Conservation (phyloP, 1,284 basidiomycete species). For the Mycena sp. region DNA sequence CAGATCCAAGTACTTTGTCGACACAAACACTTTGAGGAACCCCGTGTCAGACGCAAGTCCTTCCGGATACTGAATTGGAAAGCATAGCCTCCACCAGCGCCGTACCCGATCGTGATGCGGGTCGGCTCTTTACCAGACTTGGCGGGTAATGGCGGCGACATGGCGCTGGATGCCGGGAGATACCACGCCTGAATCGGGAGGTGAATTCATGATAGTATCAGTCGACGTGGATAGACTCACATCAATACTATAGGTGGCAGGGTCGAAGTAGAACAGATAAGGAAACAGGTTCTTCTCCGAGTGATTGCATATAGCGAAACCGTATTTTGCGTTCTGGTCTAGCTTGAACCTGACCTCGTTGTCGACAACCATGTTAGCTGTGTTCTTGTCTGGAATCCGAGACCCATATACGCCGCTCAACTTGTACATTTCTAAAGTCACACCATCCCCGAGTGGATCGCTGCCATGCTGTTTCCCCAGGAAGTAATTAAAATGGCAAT, state of each 20-base stretch:
- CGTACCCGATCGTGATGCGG: constrained; percentile 24
- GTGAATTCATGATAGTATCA: neutral
- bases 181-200: constrained; percentile 17
- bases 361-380: constrained; percentile 12
- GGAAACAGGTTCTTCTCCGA: constrained; percentile 19
- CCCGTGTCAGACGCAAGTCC: constrained; percentile 24
- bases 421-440: constrained; percentile 40
- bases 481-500: constrained; percentile 22
- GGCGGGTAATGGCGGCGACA: constrained; percentile 11
- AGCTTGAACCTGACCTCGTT: constrained; percentile 32
- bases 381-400: constrained; percentile 11
- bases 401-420: constrained; percentile 10
- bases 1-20: constrained; percentile 21
- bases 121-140: constrained; percentile 45
- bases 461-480: constrained; percentile 10
- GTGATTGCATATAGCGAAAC: constrained; percentile 25
- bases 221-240: neutral
- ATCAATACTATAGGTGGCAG: constrained; percentile 28
- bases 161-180: constrained; percentile 10
- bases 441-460: neutral
- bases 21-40: constrained; percentile 31
- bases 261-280: constrained; percentile 29
- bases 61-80: constrained; percentile 23
- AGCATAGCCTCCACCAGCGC: constrained; percentile 24
- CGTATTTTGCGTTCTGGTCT: constrained; percentile 13